phyloP scores from a whole-genome alignment of 1,284 basidiomycete species.

The Heterobasidion irregulare region DNA sequence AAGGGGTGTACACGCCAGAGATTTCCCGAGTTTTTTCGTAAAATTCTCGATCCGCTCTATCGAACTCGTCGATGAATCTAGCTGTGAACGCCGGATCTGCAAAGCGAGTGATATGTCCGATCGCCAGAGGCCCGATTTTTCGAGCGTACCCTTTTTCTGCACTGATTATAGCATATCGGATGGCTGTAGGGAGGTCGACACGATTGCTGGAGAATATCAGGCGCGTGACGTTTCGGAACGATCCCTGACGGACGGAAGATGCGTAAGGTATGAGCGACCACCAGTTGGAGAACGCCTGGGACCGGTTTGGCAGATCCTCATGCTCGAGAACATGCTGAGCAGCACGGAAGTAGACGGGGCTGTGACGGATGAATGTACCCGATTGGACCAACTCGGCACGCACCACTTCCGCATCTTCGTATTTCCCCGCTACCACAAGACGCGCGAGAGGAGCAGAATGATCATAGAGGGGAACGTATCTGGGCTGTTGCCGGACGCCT shows the following conservation, averaged over 20 bases:
- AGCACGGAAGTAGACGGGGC: slow-evolving; percentile 22
- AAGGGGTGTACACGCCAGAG: background rate
- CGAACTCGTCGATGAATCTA: slow-evolving; percentile 16
- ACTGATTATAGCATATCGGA: slow-evolving; percentile 16
- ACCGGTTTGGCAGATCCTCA: slow-evolving; percentile 13
- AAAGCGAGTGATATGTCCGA: slow-evolving; percentile 16
- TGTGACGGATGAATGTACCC: slow-evolving; percentile 22
- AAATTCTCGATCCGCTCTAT: slow-evolving; percentile 2
- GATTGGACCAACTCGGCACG: slow-evolving; percentile 22
- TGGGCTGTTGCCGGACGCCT: background rate
- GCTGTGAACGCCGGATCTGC: slow-evolving; percentile 9
- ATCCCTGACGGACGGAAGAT: background rate
- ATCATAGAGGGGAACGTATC: background rate
- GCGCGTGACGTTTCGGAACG: background rate
- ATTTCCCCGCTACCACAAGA: slow-evolving; percentile 14
- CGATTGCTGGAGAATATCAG: slow-evolving; percentile 8
- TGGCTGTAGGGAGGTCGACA: slow-evolving; percentile 17
- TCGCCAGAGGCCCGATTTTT: slow-evolving; percentile 2
- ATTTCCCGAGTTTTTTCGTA: background rate
- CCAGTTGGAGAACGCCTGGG: slow-evolving; percentile 26
- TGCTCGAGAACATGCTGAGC: slow-evolving; percentile 18
- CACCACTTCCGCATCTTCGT: slow-evolving; percentile 17
- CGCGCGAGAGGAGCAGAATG: slow-evolving; percentile 13
- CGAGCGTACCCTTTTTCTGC: slow-evolving; percentile 20
- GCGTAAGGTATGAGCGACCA: slow-evolving; percentile 27